Evolutionary conservation across 345 rosid species (phyloP).

Genomic region (Populus tremula): DNA sequence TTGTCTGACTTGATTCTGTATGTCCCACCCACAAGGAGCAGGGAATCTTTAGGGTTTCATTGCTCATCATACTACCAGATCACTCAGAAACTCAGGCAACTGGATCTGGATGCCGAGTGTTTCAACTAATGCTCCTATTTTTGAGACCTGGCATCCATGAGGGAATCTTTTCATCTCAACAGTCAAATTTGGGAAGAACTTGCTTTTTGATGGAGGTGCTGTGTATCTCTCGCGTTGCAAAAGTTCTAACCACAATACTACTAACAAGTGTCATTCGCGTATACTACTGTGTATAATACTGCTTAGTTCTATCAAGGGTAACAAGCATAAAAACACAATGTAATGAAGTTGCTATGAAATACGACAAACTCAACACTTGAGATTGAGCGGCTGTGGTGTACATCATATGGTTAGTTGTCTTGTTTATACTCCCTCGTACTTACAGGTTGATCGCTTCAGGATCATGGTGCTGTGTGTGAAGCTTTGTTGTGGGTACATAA

Average conservation of each 20-base stretch:
- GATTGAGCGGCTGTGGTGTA: no score
- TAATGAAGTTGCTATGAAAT: no score
- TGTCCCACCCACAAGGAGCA: neutral
- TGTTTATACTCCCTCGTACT: neutral
- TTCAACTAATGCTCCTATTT: neutral
- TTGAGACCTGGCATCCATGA: neutral
- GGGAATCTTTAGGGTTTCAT: neutral
- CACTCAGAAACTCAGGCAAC: neutral
- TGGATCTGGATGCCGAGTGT: neutral
- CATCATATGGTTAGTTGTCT: neutral
- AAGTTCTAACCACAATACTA: neutral
- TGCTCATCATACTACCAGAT: neutral
- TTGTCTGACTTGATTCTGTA: neutral
- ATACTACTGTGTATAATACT: no score
- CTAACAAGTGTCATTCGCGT: neutral
- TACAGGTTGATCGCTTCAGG: no score
- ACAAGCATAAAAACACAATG: no score
- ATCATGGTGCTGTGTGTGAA: no score
- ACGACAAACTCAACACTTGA: no score
- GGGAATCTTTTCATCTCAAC: neutral
- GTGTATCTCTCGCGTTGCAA: neutral
- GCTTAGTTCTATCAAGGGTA: no score
- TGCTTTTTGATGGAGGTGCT: neutral
- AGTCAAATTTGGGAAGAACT: neutral
- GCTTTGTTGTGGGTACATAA: no score